Conservation (phyloP, 2,329 filamentous ascomycete genomes). For the Pezicula radicicola region DNA sequence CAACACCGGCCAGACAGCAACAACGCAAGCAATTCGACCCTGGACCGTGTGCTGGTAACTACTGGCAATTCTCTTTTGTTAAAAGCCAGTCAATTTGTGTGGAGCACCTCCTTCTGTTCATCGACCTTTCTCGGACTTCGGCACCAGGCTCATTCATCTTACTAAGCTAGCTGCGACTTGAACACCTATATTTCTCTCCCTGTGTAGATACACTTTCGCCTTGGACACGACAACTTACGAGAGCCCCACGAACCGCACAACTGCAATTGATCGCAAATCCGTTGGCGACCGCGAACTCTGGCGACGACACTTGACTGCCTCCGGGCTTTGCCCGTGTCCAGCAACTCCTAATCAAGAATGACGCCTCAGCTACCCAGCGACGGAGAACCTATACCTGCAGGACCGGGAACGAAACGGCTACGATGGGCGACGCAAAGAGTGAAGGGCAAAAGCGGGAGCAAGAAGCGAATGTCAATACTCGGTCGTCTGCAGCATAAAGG, state of each 20-base stretch:
- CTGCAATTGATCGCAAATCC: background rate
- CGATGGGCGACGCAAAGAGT: constrained; percentile 96
- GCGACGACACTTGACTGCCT: background rate
- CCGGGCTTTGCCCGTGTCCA: constrained; percentile 5
- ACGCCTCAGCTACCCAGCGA: constrained; percentile 26
- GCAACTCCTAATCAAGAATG: constrained; percentile 22
- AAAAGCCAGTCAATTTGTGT: too few species aligned
- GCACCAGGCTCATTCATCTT: too few species aligned
- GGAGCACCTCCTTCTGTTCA: too few species aligned
- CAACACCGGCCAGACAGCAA: too few species aligned
- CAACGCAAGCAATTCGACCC: too few species aligned
- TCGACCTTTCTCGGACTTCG: too few species aligned
- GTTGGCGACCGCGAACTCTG: background rate
- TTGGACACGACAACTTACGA: background rate
- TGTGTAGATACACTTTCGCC: background rate
- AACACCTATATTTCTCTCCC: too few species aligned
- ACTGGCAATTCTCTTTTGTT: too few species aligned
- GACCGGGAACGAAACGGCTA: constrained; percentile 70
- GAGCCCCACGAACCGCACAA: background rate
- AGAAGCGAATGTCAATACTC: constrained; percentile 81
- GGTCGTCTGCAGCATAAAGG: constrained; percentile 64
- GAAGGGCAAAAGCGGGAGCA: constrained; percentile 68
- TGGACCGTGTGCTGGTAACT: too few species aligned
- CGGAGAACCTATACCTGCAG: constrained; percentile 42
- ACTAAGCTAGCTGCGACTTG: too few species aligned